phyloP scores from a whole-genome alignment of 768 basidiomycete species.

The Artomyces pyxidatus region DNA sequence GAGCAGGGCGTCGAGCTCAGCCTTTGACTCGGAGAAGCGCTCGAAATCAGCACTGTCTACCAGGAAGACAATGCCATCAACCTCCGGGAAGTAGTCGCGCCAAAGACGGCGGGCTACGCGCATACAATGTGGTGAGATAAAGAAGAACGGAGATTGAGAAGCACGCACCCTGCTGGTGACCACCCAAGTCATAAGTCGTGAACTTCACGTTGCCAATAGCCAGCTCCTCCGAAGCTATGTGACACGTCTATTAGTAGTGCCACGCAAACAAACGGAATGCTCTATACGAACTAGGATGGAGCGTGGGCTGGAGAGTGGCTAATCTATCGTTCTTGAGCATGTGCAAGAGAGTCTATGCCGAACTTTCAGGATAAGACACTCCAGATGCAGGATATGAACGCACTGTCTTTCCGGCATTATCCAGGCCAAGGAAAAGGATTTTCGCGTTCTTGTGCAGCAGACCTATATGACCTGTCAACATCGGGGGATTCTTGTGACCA shows the following conservation, averaged over 20 bases:
- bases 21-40: constrained; percentile 93
- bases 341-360: constrained; percentile 78
- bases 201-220: constrained; percentile 99
- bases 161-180: constrained; percentile 84
- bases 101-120: constrained; percentile 85
- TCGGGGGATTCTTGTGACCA: neutral
- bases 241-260: no score
- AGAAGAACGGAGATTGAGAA: neutral
- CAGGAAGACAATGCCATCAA: constrained; percentile 96
- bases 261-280: no score
- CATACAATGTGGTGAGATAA: neutral
- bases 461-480: constrained; percentile 36
- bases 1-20: constrained; percentile 92
- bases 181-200: constrained; percentile 96
- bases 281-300: constrained; percentile 94
- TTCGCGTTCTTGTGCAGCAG: constrained; percentile 97
- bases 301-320: constrained; percentile 94
- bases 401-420: constrained; percentile 99
- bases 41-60: constrained; percentile 97
- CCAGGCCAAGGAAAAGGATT: constrained; percentile 97
- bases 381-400: constrained; percentile 19
- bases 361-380: neutral
- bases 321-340: constrained; percentile 99
- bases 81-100: constrained; percentile 99
- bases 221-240: constrained; percentile 92